Evolutionary conservation across 768 basidiomycete species (phyloP), one percentile per base, ranked within the genome.

Genomic region (Cystofilobasidium ferigula): DNA sequence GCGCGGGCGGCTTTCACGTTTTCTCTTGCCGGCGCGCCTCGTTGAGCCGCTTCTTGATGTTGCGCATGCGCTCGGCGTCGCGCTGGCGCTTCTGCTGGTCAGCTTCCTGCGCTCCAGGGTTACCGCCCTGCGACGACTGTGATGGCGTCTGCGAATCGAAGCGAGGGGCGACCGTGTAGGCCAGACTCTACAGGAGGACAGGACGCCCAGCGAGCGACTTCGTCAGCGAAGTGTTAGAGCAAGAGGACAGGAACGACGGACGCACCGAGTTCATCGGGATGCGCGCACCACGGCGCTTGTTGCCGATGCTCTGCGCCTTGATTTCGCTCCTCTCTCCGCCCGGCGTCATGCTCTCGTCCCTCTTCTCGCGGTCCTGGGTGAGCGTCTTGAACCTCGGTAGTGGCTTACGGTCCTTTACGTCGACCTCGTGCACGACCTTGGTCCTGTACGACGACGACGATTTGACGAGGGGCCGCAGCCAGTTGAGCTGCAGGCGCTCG

Each of bases 381-480:
- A 88, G 89, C 18, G 84, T 80, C 70, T 83, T 85, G 70, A 88
- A 79, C 71, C 81, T 80, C 72, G 86, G 85, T 9, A 77, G 26
- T 76, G 75, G 12, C 77, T 78, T 42, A 18, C 48, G 42, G n/a
- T 61, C 62, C 80, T 78, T 16, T 85, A 87, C 58, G 89, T 81
- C 85, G 79, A 32, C 85, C 80, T 73, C 88, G 85, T 22, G 86
- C 80, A 54, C 51, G 35, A 65, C 30, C 45, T 71, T 51, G 45
- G 61, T 68, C 34, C 67, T 58, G 77, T 88, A 90, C 18, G 85
- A 86, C 12, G 89, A 85, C 38, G 85, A 86, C 32, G 89, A 85
- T 72, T 91, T 89, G 78, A 93, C 86, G 76, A 94, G 92, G 0
- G 91, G 91, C 8, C 91, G 82, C 35, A 88, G 88, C 91, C 91